Evolutionary conservation across 345 rosid species (phyloP).

Genomic region (Lumnitzera littorea): DNA sequence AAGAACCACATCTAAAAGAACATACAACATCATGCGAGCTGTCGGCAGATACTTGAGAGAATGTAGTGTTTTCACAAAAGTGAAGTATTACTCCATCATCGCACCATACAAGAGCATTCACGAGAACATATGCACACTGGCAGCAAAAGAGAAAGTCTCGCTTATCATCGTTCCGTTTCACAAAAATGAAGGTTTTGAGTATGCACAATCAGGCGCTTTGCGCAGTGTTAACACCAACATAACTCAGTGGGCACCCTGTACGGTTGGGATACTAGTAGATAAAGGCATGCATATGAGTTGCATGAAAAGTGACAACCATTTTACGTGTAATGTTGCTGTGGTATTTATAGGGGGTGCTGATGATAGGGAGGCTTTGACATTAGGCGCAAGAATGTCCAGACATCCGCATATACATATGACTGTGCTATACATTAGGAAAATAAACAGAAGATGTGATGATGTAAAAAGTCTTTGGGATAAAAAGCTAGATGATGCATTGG

Average conservation of each 20-base stretch:
- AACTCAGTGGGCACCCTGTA: constrained; percentile 6
- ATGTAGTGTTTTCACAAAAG: background rate
- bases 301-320: background rate
- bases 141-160: constrained; percentile 13
- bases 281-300: background rate
- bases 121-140: constrained; percentile 19
- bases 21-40: constrained; percentile 15
- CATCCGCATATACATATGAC: constrained; percentile 11
- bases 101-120: constrained; percentile 16
- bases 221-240: constrained; percentile 3
- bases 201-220: constrained; percentile 9
- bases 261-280: constrained; percentile 10
- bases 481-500: constrained; percentile 24
- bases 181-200: constrained; percentile 18
- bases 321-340: constrained; percentile 9
- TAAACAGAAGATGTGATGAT: constrained; percentile 4
- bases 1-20: background rate
- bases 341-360: constrained; percentile 27
- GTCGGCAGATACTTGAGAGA: constrained; percentile 9
- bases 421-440: constrained; percentile 15
- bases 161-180: constrained; percentile 22
- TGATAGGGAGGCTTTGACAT: constrained; percentile 32
- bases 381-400: constrained; percentile 26
- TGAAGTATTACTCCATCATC: constrained; percentile 8
- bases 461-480: constrained; percentile 4